Evolutionary conservation across 2,329 filamentous ascomycete genomes (phyloP).

Genomic region (Epichloe uncinata): DNA sequence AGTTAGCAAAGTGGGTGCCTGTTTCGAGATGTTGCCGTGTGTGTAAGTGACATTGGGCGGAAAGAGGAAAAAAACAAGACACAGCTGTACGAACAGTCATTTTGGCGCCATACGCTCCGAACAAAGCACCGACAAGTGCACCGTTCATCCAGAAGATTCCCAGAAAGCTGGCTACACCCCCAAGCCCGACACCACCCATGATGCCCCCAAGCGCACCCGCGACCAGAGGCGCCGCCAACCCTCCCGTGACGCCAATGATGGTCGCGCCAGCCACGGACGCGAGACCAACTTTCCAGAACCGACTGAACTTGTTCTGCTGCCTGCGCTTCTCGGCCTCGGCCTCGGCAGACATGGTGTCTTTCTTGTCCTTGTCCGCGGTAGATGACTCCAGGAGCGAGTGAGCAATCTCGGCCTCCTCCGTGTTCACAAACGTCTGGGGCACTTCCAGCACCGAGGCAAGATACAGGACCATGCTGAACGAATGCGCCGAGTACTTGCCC

Average conservation of each 20-base stretch:
- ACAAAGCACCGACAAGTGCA: slow-evolving; percentile 73
- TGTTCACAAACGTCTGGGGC: slow-evolving; percentile 45
- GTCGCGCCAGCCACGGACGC: slow-evolving; percentile 81
- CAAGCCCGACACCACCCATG: slow-evolving; percentile 74
- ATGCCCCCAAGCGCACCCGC: slow-evolving; percentile 75
- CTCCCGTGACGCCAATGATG: slow-evolving; percentile 82
- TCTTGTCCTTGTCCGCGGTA: slow-evolving; percentile 26
- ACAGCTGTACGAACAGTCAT: slow-evolving; percentile 34
- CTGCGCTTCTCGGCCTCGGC: slow-evolving; percentile 61
- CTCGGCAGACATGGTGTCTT: slow-evolving; percentile 53
- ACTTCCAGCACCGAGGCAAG: slow-evolving; percentile 55
- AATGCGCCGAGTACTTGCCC: slow-evolving; percentile 63
- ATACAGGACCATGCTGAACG: slow-evolving; percentile 52
- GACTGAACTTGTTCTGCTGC: slow-evolving; percentile 53
- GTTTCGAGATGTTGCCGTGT: neutral
- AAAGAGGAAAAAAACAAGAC: neutral
- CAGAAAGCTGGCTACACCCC: slow-evolving; percentile 73
- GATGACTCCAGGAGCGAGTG: slow-evolving; percentile 57
- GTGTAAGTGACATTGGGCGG: neutral
- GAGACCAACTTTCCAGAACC: slow-evolving; percentile 84
- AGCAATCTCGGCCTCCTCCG: slow-evolving; percentile 64
- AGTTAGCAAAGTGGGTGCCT: neutral
- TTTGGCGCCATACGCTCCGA: slow-evolving; percentile 77
- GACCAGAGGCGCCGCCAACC: slow-evolving; percentile 77
- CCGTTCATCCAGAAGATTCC: slow-evolving; percentile 78